phyloP scores from a whole-genome alignment of 352 stramenopile species.

The Phytophthora crassamura region DNA sequence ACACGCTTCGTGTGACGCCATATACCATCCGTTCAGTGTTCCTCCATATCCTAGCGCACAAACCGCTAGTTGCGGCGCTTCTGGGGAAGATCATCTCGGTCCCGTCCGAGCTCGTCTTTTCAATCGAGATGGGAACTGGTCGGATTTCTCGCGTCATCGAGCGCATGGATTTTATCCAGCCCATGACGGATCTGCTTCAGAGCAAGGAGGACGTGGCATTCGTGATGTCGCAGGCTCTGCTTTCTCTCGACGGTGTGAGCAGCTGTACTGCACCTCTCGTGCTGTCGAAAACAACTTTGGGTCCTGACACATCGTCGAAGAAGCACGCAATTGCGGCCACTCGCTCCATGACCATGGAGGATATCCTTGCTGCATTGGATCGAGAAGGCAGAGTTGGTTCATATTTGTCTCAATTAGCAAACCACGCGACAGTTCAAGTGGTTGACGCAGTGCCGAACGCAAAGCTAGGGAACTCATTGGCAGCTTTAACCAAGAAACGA shows the following conservation, averaged over 20 bases:
- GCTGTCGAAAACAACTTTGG: too few relatives aligned
- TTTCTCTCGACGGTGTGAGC: slow-evolving; percentile 8
- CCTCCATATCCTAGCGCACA: slow-evolving; percentile 9
- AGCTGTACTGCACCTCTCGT: not conserved
- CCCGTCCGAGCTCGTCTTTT: slow-evolving; percentile 2
- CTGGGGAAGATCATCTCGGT: slow-evolving; percentile 1
- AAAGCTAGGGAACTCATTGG: slow-evolving; percentile 18
- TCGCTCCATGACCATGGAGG: too few relatives aligned
- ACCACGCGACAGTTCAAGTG: too few relatives aligned
- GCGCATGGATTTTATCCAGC: slow-evolving; percentile 10
- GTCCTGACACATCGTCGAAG: too few relatives aligned
- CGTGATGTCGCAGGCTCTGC: slow-evolving; percentile 10
- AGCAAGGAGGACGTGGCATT: slow-evolving; percentile 7
- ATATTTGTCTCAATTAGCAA: too few relatives aligned
- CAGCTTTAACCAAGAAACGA: slow-evolving; percentile 41
- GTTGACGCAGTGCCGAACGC: too few relatives aligned
- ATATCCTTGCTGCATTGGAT: too few relatives aligned
- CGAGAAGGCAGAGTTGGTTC: too few relatives aligned
- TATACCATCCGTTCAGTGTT: slow-evolving; percentile 16
- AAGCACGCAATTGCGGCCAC: too few relatives aligned
- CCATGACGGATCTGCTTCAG: slow-evolving; percentile 2
- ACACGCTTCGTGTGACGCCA: slow-evolving; percentile 12
- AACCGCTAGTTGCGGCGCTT: not conserved
- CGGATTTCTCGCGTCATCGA: slow-evolving; percentile 6
- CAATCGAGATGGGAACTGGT: not conserved